phyloP scores from a whole-genome alignment of 2,329 filamentous ascomycete genomes.

The Ascochyta rabiei region DNA sequence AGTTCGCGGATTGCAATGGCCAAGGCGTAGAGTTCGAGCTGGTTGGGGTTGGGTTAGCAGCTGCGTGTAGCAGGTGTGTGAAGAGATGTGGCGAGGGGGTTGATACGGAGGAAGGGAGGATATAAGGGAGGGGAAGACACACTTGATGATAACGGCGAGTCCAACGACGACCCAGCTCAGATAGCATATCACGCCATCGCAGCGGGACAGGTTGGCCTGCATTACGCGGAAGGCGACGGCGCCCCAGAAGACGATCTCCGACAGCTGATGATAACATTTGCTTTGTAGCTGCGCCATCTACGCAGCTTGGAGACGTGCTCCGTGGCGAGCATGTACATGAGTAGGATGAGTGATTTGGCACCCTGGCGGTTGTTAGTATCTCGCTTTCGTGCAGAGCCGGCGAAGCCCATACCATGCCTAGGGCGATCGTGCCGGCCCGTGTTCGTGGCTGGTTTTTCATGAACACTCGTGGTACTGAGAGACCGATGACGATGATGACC shows the following conservation, averaged over 20 bases:
- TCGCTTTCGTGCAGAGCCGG: not conserved
- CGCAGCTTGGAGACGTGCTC: slow-evolving; percentile 42
- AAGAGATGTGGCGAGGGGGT: too few relatives aligned
- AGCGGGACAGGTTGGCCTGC: slow-evolving; percentile 23
- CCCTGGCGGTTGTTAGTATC: slow-evolving; percentile 26
- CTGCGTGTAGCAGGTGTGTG: not conserved
- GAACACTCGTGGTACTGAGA: slow-evolving; percentile 26
- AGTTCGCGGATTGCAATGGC: slow-evolving; percentile 18
- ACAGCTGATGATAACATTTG: slow-evolving; percentile 50
- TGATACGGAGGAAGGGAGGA: too few relatives aligned
- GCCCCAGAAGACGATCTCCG: slow-evolving; percentile 53
- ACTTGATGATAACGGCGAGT: slow-evolving; percentile 23
- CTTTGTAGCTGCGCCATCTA: slow-evolving; percentile 51
- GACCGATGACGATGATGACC: slow-evolving; percentile 18
- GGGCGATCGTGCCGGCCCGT: slow-evolving; percentile 27
- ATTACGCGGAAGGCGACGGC: slow-evolving; percentile 42
- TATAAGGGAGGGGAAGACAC: not conserved
- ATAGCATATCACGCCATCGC: slow-evolving; percentile 23
- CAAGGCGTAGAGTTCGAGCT: slow-evolving; percentile 10
- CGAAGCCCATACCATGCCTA: slow-evolving; percentile 25
- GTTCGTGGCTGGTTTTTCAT: slow-evolving; percentile 30
- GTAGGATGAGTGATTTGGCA: slow-evolving; percentile 51
- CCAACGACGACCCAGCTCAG: slow-evolving; percentile 30
- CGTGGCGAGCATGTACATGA: slow-evolving; percentile 51
- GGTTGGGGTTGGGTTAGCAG: not conserved